These are phyloP conservation scores for Pluteus cervinus DNA, from an alignment of 768 basidiomycete species.

Conservation along the genomic window DNA sequence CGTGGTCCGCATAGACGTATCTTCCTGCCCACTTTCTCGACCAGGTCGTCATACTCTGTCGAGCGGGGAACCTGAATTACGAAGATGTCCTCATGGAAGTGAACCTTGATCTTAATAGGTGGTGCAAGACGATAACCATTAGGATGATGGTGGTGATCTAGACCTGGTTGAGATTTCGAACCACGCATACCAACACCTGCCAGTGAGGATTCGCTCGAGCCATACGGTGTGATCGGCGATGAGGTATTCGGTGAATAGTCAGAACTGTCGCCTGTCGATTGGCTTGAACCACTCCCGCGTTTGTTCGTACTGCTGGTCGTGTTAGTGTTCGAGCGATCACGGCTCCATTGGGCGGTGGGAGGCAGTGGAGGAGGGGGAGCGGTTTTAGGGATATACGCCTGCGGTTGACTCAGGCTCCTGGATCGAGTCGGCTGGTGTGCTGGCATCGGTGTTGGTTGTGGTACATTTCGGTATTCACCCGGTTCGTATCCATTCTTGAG, in stretches of 20 bases:
- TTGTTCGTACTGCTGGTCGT: constrained; percentile 36
- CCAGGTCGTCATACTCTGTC: constrained; percentile 77
- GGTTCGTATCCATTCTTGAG: constrained; percentile 49
- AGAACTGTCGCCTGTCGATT: constrained; percentile 76
- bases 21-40: constrained; percentile 89
- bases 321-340: constrained; percentile 10
- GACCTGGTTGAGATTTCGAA: constrained; percentile 41
- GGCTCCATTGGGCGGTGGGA: constrained; percentile 36
- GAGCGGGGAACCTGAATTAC: constrained; percentile 82
- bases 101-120: constrained; percentile 88
- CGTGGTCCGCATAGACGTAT: constrained; percentile 86
- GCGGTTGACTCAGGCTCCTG: constrained; percentile 77
- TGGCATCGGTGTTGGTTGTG: constrained; percentile 26
- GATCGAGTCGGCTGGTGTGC: constrained; percentile 42
- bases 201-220: constrained; percentile 82
- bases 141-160: no score
- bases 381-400: constrained; percentile 54
- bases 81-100: constrained; percentile 93
- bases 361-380: constrained; percentile 53
- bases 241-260: constrained; percentile 82
- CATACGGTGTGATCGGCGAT: constrained; percentile 86
- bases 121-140: constrained; percentile 12
- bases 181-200: constrained; percentile 48
- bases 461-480: constrained; percentile 26
- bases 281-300: constrained; percentile 80